Conservation (phyloP, 306 rosid species). For the Lupinus albus region DNA sequence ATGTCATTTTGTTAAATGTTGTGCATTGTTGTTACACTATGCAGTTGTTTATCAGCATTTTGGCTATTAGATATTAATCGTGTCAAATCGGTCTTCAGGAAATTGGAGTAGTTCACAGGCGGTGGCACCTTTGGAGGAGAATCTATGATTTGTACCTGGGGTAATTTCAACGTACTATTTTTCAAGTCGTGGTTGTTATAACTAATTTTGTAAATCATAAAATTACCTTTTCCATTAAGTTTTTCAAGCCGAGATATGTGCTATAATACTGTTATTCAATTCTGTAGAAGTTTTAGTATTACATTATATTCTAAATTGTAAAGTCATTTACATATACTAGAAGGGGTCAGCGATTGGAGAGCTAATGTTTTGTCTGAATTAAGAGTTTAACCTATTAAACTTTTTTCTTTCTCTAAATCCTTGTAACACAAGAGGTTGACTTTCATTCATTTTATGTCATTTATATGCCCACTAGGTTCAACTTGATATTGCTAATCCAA, state of each 20-base stretch:
- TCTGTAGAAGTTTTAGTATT: conserved; percentile 18
- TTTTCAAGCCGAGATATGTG: conserved; percentile 24
- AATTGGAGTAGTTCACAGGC: conserved; percentile 91
- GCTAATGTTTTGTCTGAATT: conserved; percentile 8
- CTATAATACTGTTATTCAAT: not conserved
- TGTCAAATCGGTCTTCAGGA: conserved; percentile 57
- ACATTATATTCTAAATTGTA: not conserved
- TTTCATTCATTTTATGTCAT: not conserved
- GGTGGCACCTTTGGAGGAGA: conserved; percentile 99
- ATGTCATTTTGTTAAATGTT: conserved; percentile 40
- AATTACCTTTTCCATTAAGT: conserved; percentile 5
- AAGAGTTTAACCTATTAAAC: not conserved
- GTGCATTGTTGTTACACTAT: conserved; percentile 20
- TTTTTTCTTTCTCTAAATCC: conserved; percentile 12
- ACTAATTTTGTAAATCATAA: conserved; percentile 9
- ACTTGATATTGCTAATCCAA: not conserved
- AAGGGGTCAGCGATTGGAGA: not conserved
- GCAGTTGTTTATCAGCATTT: conserved; percentile 26
- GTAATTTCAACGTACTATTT: conserved; percentile 52
- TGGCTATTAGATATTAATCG: conserved; percentile 39
- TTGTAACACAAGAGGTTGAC: not conserved
- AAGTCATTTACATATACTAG: not conserved
- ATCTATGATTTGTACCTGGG: conserved; percentile 94
- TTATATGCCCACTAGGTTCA: conserved; percentile 1
- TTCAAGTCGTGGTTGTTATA: conserved; percentile 23